These are phyloP conservation scores for Kodamaea suecica DNA, from an alignment of 1,139 yeast genomes.

Conservation along the genomic window DNA sequence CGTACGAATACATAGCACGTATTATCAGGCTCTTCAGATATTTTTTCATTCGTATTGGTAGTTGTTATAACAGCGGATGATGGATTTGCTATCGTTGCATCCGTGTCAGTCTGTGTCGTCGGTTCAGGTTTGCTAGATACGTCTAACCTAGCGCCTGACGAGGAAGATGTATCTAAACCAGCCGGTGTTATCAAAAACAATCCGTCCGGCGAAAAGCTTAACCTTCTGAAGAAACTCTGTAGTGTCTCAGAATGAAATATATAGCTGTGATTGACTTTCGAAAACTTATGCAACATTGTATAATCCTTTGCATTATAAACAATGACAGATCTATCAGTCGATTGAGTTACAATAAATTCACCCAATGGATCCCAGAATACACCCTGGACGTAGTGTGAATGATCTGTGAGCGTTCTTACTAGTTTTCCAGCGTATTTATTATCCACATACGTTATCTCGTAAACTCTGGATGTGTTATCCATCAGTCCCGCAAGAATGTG, in stretches of 20 bases:
- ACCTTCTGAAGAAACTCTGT: conserved; percentile 83
- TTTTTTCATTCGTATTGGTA: too few relatives aligned
- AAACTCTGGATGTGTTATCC: conserved; percentile 79
- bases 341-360: conserved; percentile 76
- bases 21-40: conserved; percentile 33
- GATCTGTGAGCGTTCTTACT: conserved; percentile 65
- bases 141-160: too few relatives aligned
- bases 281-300: conserved; percentile 19
- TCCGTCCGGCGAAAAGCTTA: conserved; percentile 90
- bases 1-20: conserved; percentile 78
- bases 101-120: too few relatives aligned
- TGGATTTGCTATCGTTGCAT: too few relatives aligned
- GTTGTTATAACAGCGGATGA: too few relatives aligned
- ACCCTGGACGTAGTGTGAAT: conserved; percentile 90
- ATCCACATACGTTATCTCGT: conserved; percentile 34
- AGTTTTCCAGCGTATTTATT: conserved; percentile 48
- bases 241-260: conserved; percentile 82
- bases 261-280: conserved; percentile 31
- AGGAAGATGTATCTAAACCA: conserved; percentile 36
- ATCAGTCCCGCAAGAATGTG: conserved; percentile 85
- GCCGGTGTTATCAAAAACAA: conserved; percentile 75
- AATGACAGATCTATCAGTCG: conserved; percentile 82
- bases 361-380: conserved; percentile 91
- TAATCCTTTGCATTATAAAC: conserved; percentile 38
- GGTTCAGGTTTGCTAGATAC: conserved; percentile 5